Conservation (phyloP, 2,329 filamentous ascomycete species). For the Aspergillus fructus region DNA sequence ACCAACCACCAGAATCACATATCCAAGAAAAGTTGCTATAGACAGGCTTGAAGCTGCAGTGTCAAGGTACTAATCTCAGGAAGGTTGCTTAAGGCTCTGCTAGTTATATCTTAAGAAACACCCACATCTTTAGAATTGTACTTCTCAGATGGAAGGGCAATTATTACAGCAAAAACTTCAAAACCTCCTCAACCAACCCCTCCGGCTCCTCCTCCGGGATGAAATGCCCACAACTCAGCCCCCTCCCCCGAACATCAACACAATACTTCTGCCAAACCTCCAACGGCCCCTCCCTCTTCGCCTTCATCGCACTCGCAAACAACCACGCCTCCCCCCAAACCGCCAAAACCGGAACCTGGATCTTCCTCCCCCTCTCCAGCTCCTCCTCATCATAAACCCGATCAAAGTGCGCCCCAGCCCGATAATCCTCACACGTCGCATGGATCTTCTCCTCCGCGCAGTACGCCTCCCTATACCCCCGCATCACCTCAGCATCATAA, state of each 20-base stretch:
- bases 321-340: neutral
- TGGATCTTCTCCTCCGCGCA: neutral
- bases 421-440: constrained; percentile 1
- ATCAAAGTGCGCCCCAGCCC: neutral
- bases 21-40: too few relatives aligned
- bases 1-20: too few relatives aligned
- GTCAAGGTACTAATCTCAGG: too few relatives aligned
- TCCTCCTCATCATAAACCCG: constrained; percentile 4
- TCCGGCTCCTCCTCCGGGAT: constrained; percentile 3
- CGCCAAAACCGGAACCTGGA: neutral
- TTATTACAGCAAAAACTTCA: neutral
- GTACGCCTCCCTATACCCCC: neutral
- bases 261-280: neutral
- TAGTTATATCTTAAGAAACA: too few relatives aligned
- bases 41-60: too few relatives aligned
- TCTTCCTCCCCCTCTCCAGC: neutral
- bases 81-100: too few relatives aligned
- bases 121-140: too few relatives aligned
- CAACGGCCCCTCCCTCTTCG: neutral
- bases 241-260: neutral
- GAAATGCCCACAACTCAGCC: neutral
- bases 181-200: neutral
- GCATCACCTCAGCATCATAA: neutral
- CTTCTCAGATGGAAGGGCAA: too few relatives aligned
- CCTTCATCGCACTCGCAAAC: neutral